phyloP scores from a whole-genome alignment of 495 filamentous ascomycete species.

The Pseudomonodictys pantanalensis region DNA sequence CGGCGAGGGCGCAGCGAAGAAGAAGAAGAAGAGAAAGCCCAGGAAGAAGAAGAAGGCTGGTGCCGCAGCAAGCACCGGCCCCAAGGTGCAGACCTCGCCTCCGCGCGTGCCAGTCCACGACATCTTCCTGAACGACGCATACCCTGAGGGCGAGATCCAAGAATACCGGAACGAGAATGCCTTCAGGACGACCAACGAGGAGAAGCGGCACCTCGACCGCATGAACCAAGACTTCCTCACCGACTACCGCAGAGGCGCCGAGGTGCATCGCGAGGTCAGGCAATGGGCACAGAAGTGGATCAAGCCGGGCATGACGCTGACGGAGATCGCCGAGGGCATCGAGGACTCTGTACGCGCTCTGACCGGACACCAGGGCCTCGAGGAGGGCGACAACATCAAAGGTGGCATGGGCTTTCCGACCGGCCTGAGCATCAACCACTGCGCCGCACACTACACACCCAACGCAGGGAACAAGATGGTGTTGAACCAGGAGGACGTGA shows the following conservation, averaged over 20 bases:
- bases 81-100: slow-evolving; percentile 52
- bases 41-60: slow-evolving; percentile 51
- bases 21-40: slow-evolving; percentile 57
- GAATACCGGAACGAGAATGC: slow-evolving; percentile 53
- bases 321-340: slow-evolving; percentile 59
- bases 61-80: slow-evolving; percentile 32
- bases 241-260: slow-evolving; percentile 60
- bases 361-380: slow-evolving; percentile 56
- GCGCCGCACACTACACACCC: slow-evolving; percentile 61
- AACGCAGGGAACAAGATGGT: slow-evolving; percentile 62
- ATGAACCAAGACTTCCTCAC: slow-evolving; percentile 56
- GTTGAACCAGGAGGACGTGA: slow-evolving; percentile 56
- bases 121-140: slow-evolving; percentile 52
- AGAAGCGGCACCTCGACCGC: slow-evolving; percentile 53
- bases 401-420: slow-evolving; percentile 64
- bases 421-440: slow-evolving; percentile 58
- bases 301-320: slow-evolving; percentile 56
- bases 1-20: slow-evolving; percentile 35
- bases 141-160: slow-evolving; percentile 53
- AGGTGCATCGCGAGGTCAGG: slow-evolving; percentile 61
- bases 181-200: slow-evolving; percentile 58
- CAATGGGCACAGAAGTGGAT: slow-evolving; percentile 56
- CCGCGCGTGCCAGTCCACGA: slow-evolving; percentile 53
- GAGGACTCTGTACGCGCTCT: slow-evolving; percentile 60
- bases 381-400: slow-evolving; percentile 56